Conservation (phyloP, 1,139 yeast genomes). For the Scheffersomyces stambukii region DNA sequence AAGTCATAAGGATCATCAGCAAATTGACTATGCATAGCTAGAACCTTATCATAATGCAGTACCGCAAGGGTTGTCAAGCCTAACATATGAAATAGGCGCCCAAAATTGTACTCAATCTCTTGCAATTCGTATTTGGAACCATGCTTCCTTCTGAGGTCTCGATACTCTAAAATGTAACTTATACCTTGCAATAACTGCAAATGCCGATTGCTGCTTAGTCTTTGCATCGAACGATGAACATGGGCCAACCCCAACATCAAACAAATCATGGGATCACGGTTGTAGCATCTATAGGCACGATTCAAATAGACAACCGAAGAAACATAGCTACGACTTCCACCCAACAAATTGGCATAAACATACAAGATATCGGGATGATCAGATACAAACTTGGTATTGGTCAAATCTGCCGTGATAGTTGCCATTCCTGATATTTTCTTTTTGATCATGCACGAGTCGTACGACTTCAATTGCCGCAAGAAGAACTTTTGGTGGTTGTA, state of each 20-base stretch:
- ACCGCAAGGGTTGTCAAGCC: slow-evolving; percentile 75
- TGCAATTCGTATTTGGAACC: slow-evolving; percentile 56
- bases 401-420: slow-evolving; percentile 46
- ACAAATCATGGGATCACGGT: slow-evolving; percentile 75
- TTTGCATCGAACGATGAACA: slow-evolving; percentile 88
- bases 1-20: slow-evolving; percentile 48
- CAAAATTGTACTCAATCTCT: slow-evolving; percentile 81
- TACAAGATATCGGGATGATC: slow-evolving; percentile 72
- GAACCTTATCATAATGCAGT: slow-evolving; percentile 64
- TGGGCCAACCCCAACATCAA: slow-evolving; percentile 75
- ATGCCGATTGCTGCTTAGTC: slow-evolving; percentile 82
- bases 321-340: slow-evolving; percentile 77
- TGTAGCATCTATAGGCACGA: slow-evolving; percentile 58
- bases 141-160: slow-evolving; percentile 36
- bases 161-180: slow-evolving; percentile 70
- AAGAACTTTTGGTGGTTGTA: slow-evolving; percentile 87
- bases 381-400: slow-evolving; percentile 35
- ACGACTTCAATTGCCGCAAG: slow-evolving; percentile 83
- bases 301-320: slow-evolving; percentile 70
- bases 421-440: slow-evolving; percentile 73
- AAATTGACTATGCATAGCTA: slow-evolving; percentile 30
- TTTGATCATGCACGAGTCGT: slow-evolving; percentile 60
- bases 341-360: slow-evolving; percentile 74
- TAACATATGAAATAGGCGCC: slow-evolving; percentile 77
- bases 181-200: slow-evolving; percentile 84